phyloP scores from a whole-genome alignment of 2,329 filamentous ascomycete genomes.

The Xylariaceae sp. region DNA sequence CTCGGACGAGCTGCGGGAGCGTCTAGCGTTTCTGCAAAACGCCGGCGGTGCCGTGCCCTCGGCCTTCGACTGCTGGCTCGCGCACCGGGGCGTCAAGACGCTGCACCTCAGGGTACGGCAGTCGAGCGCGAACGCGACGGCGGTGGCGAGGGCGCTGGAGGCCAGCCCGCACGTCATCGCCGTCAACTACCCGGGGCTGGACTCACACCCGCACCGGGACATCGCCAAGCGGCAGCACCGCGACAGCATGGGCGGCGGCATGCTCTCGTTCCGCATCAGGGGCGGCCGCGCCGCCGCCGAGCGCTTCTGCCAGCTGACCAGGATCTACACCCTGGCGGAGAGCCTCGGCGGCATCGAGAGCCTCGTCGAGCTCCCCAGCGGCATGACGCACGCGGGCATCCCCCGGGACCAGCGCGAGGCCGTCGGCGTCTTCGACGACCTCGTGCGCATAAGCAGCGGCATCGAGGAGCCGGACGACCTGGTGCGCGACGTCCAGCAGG shows the following conservation, averaged over 20 bases:
- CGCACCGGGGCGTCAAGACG: conserved; percentile 95
- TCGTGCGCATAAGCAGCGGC: conserved; percentile 91
- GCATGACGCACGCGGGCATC: conserved; percentile 97
- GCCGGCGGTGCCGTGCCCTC: conserved; percentile 95
- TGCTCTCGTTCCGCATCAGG: conserved; percentile 93
- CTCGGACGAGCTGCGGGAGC: conserved; percentile 73
- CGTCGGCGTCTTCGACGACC: conserved; percentile 91
- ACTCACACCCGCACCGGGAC: conserved; percentile 81
- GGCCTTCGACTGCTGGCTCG: conserved; percentile 96
- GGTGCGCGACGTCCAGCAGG: conserved; percentile 77
- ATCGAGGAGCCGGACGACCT: conserved; percentile 90
- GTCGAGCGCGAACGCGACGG: conserved; percentile 78
- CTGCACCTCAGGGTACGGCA: conserved; percentile 89
- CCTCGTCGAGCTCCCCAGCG: conserved; percentile 87
- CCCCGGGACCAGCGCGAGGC: conserved; percentile 87
- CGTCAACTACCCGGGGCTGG: conserved; percentile 93
- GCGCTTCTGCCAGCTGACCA: conserved; percentile 86
- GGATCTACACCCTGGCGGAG: conserved; percentile 92
- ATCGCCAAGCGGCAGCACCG: conserved; percentile 92
- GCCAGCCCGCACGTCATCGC: conserved; percentile 78
- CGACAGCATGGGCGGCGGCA: conserved; percentile 90
- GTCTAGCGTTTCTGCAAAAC: conserved; percentile 91
- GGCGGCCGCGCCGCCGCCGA: conserved; percentile 86
- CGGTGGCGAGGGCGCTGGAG: conserved; percentile 77
- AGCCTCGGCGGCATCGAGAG: conserved; percentile 90